Evolutionary conservation across 495 filamentous ascomycete species (phyloP), one percentile per base, ranked within the genome.

Genomic region (Echria macrotheca): DNA sequence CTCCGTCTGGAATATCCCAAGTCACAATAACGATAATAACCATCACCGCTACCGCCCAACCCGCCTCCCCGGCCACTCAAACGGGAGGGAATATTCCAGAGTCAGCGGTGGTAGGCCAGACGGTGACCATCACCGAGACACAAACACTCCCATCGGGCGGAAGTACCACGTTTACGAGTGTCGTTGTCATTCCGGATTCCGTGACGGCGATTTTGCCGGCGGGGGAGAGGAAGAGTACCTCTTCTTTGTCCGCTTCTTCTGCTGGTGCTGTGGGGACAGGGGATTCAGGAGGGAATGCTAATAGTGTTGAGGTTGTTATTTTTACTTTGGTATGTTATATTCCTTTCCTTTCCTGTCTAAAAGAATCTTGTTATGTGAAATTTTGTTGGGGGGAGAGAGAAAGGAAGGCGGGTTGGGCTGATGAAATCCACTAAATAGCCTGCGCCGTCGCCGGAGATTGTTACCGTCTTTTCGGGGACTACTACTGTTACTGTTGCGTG

Each of bases 161-260:
- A 12, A 22, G 15, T 10, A 46, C 28, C 2, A 48, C 42, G 26
- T 15, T 15, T 15, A 48, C 46, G 25, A 48, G 46, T 10, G 4
- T 48, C 33, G 46, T 48, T 21, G 35, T 48, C n/a, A 48, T 48
- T 28, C 46, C 46, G 14, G 35, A 17, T 9, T 39, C 46, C 22
- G 46, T 48, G 7, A 29, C 45, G 17, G 33, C 5, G 22, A 48
- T 18, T 26, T 18, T 18, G 18, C 28, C 18, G 11, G n/a, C n/a
- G n/a, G n/a, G n/a, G n/a, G n/a, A n/a, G n/a, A n/a, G n/a, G n/a
- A n/a, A n/a, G n/a, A n/a, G n/a, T n/a, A n/a, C n/a, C n/a, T n/a
- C n/a, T n/a, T n/a, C n/a, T n/a, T n/a, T n/a, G n/a, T n/a, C n/a
- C n/a, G n/a, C n/a, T n/a, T n/a, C n/a, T n/a, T n/a, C n/a, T n/a